Evolutionary conservation across 495 filamentous ascomycete species (phyloP), one percentile per base, ranked within the genome.

Genomic region (Jackrogersella minutella): DNA sequence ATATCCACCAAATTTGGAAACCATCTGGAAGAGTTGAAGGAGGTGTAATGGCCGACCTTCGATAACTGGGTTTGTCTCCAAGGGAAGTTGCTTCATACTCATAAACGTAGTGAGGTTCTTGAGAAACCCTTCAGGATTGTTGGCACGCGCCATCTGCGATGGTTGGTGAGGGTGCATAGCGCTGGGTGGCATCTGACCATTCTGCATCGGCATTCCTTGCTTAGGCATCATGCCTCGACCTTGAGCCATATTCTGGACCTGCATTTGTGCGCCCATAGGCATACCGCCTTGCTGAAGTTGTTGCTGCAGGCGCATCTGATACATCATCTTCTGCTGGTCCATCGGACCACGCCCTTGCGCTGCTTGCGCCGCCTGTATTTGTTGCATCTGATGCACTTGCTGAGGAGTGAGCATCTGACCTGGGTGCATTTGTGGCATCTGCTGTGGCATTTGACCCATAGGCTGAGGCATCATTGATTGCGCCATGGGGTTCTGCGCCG

Each of bases 1-100:
- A 34, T 89, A 96, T 1, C 95, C 95, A 14, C 90, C 90, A 21
- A 70, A 72, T 71, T 90, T 83, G 64, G 88, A 90, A 5, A 97
- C 90, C 1, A 82, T 79, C 37, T 85, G 84, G 78, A 92, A 97
- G 6, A 99, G 83, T 44, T 88, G 86, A 49, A 90, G 82, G 34
- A 96, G 76, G 66, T 88, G 86, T 36, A 97, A 80, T 0, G 81
- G 82, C 22, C 91, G 88, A 41, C 89, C 89, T 26, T 85, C 85
- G 43, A 96, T 85, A 9, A 82, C 74, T 0, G 93, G 93, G 59
- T 87, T 88, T 2, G 77, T 76, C 31, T 94, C 89, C 28, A 97
- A 81, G 0, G 87, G 88, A 16, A 88, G 80, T 33, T 86, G 86
- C 59, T 87, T 85, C 61, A 82, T 80, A 56, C 82, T 80, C 89